Conservation (phyloP, 768 basidiomycete species). For the Hydnum rufescens region DNA sequence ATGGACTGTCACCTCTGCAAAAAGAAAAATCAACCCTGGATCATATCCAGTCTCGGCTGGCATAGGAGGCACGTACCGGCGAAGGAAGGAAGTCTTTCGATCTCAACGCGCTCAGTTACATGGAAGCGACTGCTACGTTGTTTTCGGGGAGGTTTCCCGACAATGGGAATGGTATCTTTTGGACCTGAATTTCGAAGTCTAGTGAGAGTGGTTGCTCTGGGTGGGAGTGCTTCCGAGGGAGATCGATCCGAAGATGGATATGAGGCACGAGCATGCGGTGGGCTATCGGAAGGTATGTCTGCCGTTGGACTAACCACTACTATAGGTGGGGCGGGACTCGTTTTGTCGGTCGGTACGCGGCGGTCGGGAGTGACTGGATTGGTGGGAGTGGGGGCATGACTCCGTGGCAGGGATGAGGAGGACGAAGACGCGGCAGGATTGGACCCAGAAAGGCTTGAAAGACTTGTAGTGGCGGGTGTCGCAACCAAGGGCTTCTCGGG, state of each 20-base stretch:
- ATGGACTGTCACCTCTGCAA: slow-evolving; percentile 62
- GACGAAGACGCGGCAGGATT: slow-evolving; percentile 13
- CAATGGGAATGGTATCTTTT: slow-evolving; percentile 92
- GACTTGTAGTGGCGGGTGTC: slow-evolving; percentile 17
- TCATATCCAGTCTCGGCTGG: neutral
- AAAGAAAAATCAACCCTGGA: neutral
- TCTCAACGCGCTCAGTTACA: slow-evolving; percentile 88
- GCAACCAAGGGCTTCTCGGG: slow-evolving; percentile 3
- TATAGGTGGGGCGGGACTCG: slow-evolving; percentile 48
- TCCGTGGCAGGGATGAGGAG: neutral
- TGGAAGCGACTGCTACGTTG: slow-evolving; percentile 95
- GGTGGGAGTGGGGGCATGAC: neutral
- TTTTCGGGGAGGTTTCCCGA: slow-evolving; percentile 91
- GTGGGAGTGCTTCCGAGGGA: slow-evolving; percentile 27
- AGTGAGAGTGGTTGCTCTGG: slow-evolving; percentile 46
- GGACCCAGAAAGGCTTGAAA: neutral
- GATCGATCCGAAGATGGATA: slow-evolving; percentile 6
- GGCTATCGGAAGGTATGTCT: slow-evolving; percentile 35
- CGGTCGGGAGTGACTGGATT: slow-evolving; percentile 29
- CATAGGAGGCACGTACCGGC: slow-evolving; percentile 33
- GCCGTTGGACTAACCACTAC: slow-evolving; percentile 53
- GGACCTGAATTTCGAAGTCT: slow-evolving; percentile 56
- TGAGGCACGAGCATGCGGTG: slow-evolving; percentile 2
- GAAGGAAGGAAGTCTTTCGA: slow-evolving; percentile 85
- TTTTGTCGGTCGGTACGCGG: slow-evolving; percentile 28